Evolutionary conservation across 192 early-diverging fungal genomes (phyloP), one percentile per base, ranked within the genome.

Genomic region (Podila verticillata): DNA sequence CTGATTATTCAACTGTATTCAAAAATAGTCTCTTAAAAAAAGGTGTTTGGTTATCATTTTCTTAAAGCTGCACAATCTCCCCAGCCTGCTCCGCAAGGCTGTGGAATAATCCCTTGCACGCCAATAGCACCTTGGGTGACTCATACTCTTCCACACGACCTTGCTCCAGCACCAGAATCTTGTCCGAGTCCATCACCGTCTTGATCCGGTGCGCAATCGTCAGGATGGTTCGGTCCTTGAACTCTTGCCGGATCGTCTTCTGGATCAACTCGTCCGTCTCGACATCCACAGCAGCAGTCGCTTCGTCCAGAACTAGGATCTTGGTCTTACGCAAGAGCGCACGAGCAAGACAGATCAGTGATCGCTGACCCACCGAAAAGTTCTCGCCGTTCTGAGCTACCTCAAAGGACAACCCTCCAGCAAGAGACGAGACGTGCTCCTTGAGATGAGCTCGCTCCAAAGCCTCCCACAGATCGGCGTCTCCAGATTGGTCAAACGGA

Each of bases 161-260:
- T 51, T 67, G 20, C 74, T 62, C 49, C 57, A 85, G 48, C 10
- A 96, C 94, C 17, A 96, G 63, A 17, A 97, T 91, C 26, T 89
- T 84, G 85, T 97, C 95, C 57, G 94, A 96, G 65, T 92, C 93
- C 65, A 94, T 93, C 15, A 97, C 89, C 1, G 96, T 96, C 67
- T 91, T 88, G 62, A 96, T 68, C 5, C 96, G 90, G 68, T 99
- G 97, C 7, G 97, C 97, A 75, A 99, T 95, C 70, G 91, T 93
- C 39, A 99, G 71, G 60, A 98, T 83, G 2, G 97, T 98, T 19
- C 89, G 86, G 36, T 92, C 84, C 24, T 84, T 84, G 82, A 96
- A 94, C 68, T 90, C 86, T 17, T 89, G 81, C n/a, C 92, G 87
- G 60, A 99, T 96, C 0, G 96, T 94, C 30, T 84, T 82, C 86